A percentile compares a stretch with the other conserved stretches of the same genome.
These are phyloP conservation scores for Hyphopichia khmerensis DNA, from an alignment of 1,139 yeast species.

Conservation along the genomic window DNA sequence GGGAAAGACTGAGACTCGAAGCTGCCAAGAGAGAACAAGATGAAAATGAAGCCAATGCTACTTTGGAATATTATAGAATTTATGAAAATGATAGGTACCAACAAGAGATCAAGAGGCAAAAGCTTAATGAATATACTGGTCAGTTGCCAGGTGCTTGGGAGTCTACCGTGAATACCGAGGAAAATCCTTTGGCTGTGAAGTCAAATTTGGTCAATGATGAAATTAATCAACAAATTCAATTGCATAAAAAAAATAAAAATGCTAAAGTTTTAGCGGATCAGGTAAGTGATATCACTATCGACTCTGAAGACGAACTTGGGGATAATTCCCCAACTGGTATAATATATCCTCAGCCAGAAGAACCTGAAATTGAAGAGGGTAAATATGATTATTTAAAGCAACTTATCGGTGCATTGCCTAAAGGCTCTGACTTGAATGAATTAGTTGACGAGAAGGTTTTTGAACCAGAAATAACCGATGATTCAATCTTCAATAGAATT, in stretches of 20 bases:
- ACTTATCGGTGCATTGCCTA: slow-evolving; percentile 30
- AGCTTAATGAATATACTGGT: slow-evolving; percentile 24
- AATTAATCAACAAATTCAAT: slow-evolving; percentile 23
- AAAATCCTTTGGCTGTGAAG: slow-evolving; percentile 23
- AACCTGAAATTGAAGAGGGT: slow-evolving; percentile 10
- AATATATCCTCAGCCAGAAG: slow-evolving; percentile 8
- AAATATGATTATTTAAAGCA: slow-evolving; percentile 37
- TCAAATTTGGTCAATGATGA: slow-evolving; percentile 27
- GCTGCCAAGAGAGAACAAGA: slow-evolving; percentile 12
- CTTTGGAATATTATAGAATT: slow-evolving; percentile 25
- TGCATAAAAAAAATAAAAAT: slow-evolving; percentile 17
- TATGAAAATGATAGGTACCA: slow-evolving; percentile 27
- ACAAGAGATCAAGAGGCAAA: slow-evolving; percentile 38
- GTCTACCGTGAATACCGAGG: slow-evolving; percentile 13
- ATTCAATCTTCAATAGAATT: slow-evolving; percentile 29
- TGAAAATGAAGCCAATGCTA: slow-evolving; percentile 22
- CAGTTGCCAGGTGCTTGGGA: slow-evolving; percentile 43
- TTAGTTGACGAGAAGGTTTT: slow-evolving; percentile 63
- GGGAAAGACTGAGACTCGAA: slow-evolving; percentile 20
- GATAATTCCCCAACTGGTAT: slow-evolving; percentile 9
- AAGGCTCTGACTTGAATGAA: slow-evolving; percentile 32
- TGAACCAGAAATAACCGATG: slow-evolving; percentile 56
- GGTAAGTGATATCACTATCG: slow-evolving; percentile 32
- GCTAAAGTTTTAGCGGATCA: slow-evolving; percentile 19
- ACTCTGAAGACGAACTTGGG: slow-evolving; percentile 16